phyloP scores from a whole-genome alignment of 805 yeast genomes.

The Myxozyma melibiosi region DNA sequence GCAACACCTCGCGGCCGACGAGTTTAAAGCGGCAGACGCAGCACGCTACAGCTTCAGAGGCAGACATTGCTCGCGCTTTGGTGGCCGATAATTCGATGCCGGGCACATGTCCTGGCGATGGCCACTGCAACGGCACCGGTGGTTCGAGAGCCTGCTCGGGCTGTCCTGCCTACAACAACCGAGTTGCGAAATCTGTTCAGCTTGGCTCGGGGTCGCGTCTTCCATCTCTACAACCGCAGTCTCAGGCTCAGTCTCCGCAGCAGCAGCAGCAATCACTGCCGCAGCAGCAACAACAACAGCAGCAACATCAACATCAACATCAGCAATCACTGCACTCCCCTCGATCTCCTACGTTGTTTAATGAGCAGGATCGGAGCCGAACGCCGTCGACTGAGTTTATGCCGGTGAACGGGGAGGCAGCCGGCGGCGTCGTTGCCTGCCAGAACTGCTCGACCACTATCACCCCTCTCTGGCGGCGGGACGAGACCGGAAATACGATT shows the following conservation, averaged over 20 bases:
- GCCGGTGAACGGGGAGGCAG: neutral
- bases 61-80: neutral
- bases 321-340: neutral
- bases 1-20: conserved; percentile 66
- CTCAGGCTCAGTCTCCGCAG: neutral
- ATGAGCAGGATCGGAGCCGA: neutral
- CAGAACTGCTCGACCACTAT: conserved; percentile 82
- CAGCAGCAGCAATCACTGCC: conserved; percentile 1
- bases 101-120: conserved; percentile 74
- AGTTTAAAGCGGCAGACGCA: conserved; percentile 55
- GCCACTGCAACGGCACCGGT: conserved; percentile 86
- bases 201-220: conserved; percentile 11
- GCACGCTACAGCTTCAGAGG: conserved; percentile 7
- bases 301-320: neutral
- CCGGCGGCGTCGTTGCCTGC: conserved; percentile 66
- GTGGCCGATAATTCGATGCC: conserved; percentile 16
- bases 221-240: neutral
- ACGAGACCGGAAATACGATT: conserved; percentile 76
- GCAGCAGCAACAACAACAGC: neutral
- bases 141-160: conserved; percentile 79
- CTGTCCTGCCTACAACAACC: conserved; percentile 80
- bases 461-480: conserved; percentile 86
- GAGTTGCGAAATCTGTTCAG: conserved; percentile 42
- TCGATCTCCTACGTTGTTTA: neutral
- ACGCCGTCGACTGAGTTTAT: neutral